Evolutionary conservation across 352 stramenopile genomes (phyloP).

Genomic region (Phytopythium aichiense): DNA sequence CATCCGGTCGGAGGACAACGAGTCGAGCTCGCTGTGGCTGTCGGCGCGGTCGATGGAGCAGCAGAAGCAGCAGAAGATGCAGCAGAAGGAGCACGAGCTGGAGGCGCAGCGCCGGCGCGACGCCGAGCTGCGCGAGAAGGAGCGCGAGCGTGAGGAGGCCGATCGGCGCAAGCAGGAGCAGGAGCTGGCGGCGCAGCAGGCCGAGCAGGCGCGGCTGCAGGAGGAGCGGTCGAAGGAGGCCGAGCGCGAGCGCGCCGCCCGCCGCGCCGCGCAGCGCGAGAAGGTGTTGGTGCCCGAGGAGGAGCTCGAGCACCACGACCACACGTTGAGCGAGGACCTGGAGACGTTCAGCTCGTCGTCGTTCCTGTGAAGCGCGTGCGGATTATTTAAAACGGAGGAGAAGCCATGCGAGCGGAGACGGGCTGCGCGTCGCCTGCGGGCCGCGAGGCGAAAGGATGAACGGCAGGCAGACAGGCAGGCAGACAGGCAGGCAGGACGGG

Average conservation of each 20-base stretch:
- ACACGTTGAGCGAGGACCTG: constrained; percentile 73
- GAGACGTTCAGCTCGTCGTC: constrained; percentile 86
- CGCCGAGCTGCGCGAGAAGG: constrained; percentile 56
- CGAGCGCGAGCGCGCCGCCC: constrained; percentile 45
- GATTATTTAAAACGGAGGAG: constrained; percentile 31
- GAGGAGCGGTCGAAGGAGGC: constrained; percentile 53
- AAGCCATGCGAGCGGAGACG: neutral
- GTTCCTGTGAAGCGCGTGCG: constrained; percentile 60
- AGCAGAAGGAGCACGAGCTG: constrained; percentile 81
- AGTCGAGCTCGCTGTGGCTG: constrained; percentile 80
- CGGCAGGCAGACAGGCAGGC: too few relatives aligned
- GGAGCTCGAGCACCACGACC: constrained; percentile 64
- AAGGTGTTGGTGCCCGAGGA: constrained; percentile 57
- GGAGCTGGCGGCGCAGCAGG: constrained; percentile 39
- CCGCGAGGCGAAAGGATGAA: neutral
- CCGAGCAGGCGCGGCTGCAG: constrained; percentile 48
- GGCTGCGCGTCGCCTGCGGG: neutral
- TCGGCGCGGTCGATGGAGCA: constrained; percentile 84
- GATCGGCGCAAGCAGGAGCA: constrained; percentile 58
- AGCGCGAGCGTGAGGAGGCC: constrained; percentile 60
- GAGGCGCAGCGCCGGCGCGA: constrained; percentile 65
- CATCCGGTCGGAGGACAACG: constrained; percentile 53
- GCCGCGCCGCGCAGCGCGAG: constrained; percentile 56
- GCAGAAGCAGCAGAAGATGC: constrained; percentile 84
- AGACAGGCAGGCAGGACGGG: too few relatives aligned